Percentiles rank a stretch among this genome's conserved stretches.
These are phyloP conservation scores for Asterochloris erici DNA, from an alignment of 139 green algal genomes.

Conservation along the genomic window DNA sequence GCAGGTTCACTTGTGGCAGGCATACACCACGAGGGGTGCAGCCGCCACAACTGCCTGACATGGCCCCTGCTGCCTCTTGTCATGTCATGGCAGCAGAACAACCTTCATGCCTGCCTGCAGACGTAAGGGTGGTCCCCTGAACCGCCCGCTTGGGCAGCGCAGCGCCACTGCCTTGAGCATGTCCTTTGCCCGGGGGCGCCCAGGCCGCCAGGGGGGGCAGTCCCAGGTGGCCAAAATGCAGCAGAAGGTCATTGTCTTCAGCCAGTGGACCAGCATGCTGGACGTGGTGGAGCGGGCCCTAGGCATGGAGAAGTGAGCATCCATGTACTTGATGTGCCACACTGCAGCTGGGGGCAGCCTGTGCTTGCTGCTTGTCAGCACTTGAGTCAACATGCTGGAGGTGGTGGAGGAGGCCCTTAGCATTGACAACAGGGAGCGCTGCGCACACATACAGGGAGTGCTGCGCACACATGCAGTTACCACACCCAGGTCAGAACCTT, in stretches of 20 bases:
- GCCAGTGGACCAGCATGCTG: conserved; percentile 91
- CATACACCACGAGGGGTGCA: no score
- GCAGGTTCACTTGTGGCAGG: no score
- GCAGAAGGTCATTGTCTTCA: conserved; percentile 88
- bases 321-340: background rate
- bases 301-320: conserved; percentile 26
- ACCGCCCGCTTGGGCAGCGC: background rate
- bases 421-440: no score
- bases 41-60: no score
- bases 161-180: conserved; percentile 17
- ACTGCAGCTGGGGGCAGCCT: background rate
- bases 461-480: no score
- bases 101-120: background rate
- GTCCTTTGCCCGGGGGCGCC: conserved; percentile 13
- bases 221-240: background rate
- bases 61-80: no score
- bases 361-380: no score
- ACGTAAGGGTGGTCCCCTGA: background rate
- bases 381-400: no score
- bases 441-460: no score
- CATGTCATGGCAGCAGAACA: no score
- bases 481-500: no score
- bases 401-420: no score
- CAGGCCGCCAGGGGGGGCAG: background rate
- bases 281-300: conserved; percentile 84